A percentile compares a stretch with the other conserved stretches of the same genome.
Evolutionary conservation across 805 yeast species (phyloP).

Genomic region (Saccharomycopsis selenospora): DNA sequence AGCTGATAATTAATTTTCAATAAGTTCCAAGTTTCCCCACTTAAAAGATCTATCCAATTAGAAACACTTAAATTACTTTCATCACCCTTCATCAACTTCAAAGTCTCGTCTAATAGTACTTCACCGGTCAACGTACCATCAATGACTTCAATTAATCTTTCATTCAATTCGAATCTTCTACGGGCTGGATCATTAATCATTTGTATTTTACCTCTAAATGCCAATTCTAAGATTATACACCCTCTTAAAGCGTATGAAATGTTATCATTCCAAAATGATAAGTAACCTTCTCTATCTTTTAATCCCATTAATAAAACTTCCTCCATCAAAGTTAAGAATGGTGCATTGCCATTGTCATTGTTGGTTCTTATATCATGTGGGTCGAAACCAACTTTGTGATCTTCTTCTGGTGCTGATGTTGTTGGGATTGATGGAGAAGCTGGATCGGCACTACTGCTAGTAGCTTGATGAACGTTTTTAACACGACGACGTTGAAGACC

Average conservation of each 20-base stretch:
- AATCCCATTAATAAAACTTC: constrained; percentile 90
- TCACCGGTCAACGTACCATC: constrained; percentile 90
- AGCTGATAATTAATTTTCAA: constrained; percentile 91
- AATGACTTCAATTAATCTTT: constrained; percentile 79
- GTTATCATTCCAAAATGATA: constrained; percentile 97
- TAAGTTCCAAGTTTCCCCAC: constrained; percentile 97
- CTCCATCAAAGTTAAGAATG: constrained; percentile 88
- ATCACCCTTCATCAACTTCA: constrained; percentile 81
- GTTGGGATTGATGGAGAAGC: constrained; percentile 19
- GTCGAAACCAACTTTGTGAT: constrained; percentile 74
- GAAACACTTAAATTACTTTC: constrained; percentile 71
- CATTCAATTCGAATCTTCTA: constrained; percentile 79
- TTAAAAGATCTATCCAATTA: constrained; percentile 87
- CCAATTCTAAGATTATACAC: constrained; percentile 84
- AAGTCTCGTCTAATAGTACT: constrained; percentile 86
- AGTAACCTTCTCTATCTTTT: constrained; percentile 91
- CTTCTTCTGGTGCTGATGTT: constrained; percentile 25
- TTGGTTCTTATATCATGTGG: constrained; percentile 43
- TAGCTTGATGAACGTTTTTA: constrained; percentile 30
- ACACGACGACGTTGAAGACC: constrained; percentile 77
- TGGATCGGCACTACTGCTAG: constrained; percentile 2
- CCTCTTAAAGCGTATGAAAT: constrained; percentile 95
- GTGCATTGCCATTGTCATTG: constrained; percentile 37
- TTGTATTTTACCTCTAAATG: constrained; percentile 81
- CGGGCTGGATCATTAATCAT: constrained; percentile 90